Evolutionary conservation across 2,329 filamentous ascomycete species (phyloP).

Genomic region (Cladosporium halotolerans): DNA sequence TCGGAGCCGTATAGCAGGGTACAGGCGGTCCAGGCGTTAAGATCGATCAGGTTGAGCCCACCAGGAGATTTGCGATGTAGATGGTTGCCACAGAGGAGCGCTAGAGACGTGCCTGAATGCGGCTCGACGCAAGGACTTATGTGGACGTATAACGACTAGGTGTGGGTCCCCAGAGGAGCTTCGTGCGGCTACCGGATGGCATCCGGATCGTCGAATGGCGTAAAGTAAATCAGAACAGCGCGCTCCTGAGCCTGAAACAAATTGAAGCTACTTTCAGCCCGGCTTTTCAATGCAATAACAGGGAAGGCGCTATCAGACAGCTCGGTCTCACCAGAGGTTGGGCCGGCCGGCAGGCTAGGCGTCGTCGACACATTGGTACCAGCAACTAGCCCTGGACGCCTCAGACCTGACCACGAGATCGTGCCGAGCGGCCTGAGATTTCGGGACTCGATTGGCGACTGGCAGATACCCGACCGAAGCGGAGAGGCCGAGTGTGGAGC

Average conservation of each 20-base stretch:
- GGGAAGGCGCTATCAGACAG: constrained; percentile 10
- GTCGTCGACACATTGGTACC: constrained; percentile 6
- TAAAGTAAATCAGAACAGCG: not conserved
- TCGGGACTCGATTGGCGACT: constrained; percentile 1
- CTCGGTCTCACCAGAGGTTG: constrained; percentile 9
- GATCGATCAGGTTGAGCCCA: constrained; percentile 10
- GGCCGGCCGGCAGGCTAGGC: not conserved
- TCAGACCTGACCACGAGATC: constrained; percentile 3
- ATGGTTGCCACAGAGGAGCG: constrained; percentile 3
- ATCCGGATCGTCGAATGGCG: constrained; percentile 8
- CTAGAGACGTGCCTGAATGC: constrained; percentile 10
- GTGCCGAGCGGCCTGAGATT: constrained; percentile 1
- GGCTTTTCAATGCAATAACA: constrained; percentile 8
- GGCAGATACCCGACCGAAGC: not conserved
- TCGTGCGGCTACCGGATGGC: constrained; percentile 5
- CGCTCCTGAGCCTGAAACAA: constrained; percentile 9
- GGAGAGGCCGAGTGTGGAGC: constrained; percentile 8
- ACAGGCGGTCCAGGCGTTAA: not conserved
- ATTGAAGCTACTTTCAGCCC: constrained; percentile 6
- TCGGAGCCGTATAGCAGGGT: constrained; percentile 6
- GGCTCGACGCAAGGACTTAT: constrained; percentile 7
- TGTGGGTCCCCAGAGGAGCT: not conserved
- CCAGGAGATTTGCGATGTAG: constrained; percentile 6
- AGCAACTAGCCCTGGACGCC: constrained; percentile 2
- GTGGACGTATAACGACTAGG: not conserved